Conservation (phyloP, 208 protist species). For the Acanthamoeba healyi region DNA sequence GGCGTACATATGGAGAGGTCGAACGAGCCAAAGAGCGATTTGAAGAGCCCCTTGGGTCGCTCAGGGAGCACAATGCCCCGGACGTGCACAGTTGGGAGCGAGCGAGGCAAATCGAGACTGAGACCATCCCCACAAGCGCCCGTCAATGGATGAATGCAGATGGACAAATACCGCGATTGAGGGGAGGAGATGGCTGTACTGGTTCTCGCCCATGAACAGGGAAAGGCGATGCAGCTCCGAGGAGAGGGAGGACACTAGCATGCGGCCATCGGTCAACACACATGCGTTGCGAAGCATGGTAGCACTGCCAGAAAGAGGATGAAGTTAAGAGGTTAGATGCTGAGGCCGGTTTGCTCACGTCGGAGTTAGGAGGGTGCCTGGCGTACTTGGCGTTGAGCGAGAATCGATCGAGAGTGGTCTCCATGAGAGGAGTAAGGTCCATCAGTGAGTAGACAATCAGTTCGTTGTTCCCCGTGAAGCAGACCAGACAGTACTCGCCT, state of each 20-base stretch:
- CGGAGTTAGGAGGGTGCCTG: too few species aligned
- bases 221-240: conserved; percentile 42
- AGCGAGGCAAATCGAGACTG: background rate
- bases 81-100: conserved; percentile 24
- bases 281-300: conserved; percentile 26
- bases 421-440: conserved; percentile 38
- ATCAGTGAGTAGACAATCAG: conserved; percentile 13
- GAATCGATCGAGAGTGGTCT: conserved; percentile 11
- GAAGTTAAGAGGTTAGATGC: too few species aligned
- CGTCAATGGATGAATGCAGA: too few species aligned
- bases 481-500: conserved; percentile 6
- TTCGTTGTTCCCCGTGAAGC: background rate
- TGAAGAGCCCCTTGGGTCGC: conserved; percentile 38
- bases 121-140: background rate
- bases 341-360: too few species aligned
- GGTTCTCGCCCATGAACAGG: conserved; percentile 13
- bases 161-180: background rate
- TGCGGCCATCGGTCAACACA: conserved; percentile 13
- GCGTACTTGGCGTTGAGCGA: background rate
- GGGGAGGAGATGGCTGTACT: background rate
- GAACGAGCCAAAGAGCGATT: conserved; percentile 20
- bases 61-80: conserved; percentile 31
- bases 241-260: background rate
- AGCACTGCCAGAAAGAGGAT: background rate
- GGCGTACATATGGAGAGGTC: conserved; percentile 31